Conservation (phyloP, 441 rosid genomes). For the California macrophylla region DNA sequence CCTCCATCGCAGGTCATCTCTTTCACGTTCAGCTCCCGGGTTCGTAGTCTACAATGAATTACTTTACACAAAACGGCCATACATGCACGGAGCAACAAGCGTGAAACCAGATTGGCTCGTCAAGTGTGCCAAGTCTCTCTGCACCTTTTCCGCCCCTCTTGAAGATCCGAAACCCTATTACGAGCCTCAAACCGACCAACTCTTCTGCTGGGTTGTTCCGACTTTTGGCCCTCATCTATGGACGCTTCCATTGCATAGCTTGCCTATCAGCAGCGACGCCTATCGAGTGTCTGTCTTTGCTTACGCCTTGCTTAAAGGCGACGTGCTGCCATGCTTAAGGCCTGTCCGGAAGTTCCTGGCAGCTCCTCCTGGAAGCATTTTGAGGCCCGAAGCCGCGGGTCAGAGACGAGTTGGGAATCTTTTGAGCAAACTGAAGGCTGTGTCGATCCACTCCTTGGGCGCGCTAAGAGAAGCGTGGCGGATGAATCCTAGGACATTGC, state of each 20-base stretch:
- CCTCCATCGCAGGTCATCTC: slow-evolving; percentile 72
- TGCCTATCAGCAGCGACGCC: slow-evolving; percentile 21
- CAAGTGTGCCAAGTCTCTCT: slow-evolving; percentile 46
- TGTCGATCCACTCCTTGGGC: slow-evolving; percentile 37
- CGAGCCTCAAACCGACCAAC: slow-evolving; percentile 41
- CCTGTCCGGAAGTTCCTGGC: slow-evolving; percentile 35
- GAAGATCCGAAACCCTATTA: slow-evolving; percentile 60
- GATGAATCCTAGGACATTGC: slow-evolving; percentile 35
- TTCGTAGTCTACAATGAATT: slow-evolving; percentile 74
- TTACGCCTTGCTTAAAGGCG: slow-evolving; percentile 69
- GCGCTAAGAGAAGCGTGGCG: slow-evolving; percentile 47
- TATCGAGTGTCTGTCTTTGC: slow-evolving; percentile 48
- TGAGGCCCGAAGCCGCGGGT: slow-evolving; percentile 49
- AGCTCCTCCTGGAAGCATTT: slow-evolving; percentile 46
- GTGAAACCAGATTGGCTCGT: slow-evolving; percentile 74
- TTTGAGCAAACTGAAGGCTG: slow-evolving; percentile 33
- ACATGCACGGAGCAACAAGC: slow-evolving; percentile 75
- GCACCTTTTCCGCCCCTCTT: slow-evolving; percentile 46
- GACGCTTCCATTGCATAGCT: slow-evolving; percentile 57
- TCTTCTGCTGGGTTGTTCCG: slow-evolving; percentile 46
- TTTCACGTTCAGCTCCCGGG: slow-evolving; percentile 61
- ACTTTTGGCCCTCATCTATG: slow-evolving; percentile 58
- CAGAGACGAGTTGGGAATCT: slow-evolving; percentile 58
- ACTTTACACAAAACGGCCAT: slow-evolving; percentile 56
- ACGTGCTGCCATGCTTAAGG: slow-evolving; percentile 62